Evolutionary conservation across 345 rosid species (phyloP).

Genomic region (Cardamine resedifolia): DNA sequence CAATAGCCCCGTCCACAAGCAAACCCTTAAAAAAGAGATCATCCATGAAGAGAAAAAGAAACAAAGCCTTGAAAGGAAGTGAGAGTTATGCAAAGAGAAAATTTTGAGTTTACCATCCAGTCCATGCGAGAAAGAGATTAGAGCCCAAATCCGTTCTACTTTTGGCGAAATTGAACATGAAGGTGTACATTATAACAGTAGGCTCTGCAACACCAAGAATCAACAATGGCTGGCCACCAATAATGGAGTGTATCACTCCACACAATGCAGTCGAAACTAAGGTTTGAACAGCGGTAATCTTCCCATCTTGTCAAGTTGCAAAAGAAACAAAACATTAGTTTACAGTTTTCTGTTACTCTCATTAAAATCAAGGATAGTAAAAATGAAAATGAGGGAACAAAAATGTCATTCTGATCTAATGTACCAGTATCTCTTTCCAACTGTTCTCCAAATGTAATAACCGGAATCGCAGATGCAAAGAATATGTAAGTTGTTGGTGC

Average conservation of each 20-base stretch:
- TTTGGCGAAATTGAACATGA: conserved; percentile 90
- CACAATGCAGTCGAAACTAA: conserved; percentile 91
- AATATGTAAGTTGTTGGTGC: conserved; percentile 97
- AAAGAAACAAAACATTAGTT: conserved; percentile 21
- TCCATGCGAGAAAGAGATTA: conserved; percentile 86
- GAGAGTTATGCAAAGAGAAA: conserved; percentile 9
- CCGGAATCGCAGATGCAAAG: conserved; percentile 96
- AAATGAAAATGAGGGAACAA: neutral
- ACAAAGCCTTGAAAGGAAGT: neutral
- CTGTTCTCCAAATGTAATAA: conserved; percentile 91
- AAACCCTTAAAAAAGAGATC: conserved; percentile 58
- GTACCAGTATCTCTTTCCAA: conserved; percentile 86
- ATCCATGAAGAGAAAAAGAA: neutral
- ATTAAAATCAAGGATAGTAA: neutral
- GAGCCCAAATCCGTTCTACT: conserved; percentile 74
- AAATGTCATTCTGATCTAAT: neutral
- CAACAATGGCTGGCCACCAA: conserved; percentile 91
- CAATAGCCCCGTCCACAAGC: conserved; percentile 90
- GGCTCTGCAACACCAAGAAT: conserved; percentile 99
- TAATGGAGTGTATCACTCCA: conserved; percentile 78
- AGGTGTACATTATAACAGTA: conserved; percentile 94
- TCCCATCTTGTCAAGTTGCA: conserved; percentile 58
- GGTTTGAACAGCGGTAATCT: conserved; percentile 88
- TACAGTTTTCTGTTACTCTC: neutral
- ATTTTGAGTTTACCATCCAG: conserved; percentile 67